Conservation (phyloP, 768 basidiomycete species). For the Phaeolepiota aurea region DNA sequence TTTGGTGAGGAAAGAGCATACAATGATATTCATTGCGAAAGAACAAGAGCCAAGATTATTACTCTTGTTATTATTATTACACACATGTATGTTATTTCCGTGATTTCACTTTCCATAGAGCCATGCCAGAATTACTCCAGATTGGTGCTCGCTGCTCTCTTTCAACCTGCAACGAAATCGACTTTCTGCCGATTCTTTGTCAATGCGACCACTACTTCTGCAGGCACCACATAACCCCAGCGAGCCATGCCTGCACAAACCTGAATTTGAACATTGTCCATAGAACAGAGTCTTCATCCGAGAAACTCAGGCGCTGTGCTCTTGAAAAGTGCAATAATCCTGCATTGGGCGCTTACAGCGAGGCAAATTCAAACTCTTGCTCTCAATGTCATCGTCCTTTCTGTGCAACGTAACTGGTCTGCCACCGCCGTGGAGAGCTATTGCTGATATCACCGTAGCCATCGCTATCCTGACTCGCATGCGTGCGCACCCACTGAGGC, state of each 20-base stretch:
- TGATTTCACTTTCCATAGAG: not conserved
- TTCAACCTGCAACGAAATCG: conserved; percentile 48
- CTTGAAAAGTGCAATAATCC: conserved; percentile 43
- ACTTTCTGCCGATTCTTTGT: conserved; percentile 76
- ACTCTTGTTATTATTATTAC: not conserved
- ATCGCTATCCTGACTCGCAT: conserved; percentile 61
- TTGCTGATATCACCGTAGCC: conserved; percentile 31
- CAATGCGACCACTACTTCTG: conserved; percentile 55
- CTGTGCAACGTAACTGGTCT: conserved; percentile 46
- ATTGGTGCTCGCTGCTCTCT: conserved; percentile 64
- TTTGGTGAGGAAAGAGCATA: not conserved
- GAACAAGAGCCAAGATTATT: not conserved
- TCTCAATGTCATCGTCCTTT: conserved; percentile 45
- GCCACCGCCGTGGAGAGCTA: conserved; percentile 4
- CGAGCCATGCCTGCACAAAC: conserved; percentile 47
- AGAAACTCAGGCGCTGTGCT: conserved; percentile 41
- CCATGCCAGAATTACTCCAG: conserved; percentile 24
- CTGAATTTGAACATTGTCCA: conserved; percentile 6
- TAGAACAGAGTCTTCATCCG: conserved; percentile 6
- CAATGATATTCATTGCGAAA: conserved; percentile 1
- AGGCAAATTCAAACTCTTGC: conserved; percentile 32
- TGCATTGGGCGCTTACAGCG: conserved; percentile 35
- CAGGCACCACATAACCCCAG: conserved; percentile 49
- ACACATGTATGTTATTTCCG: not conserved
- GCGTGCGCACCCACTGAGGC: conserved; percentile 27